Evolutionary conservation across 2,329 filamentous ascomycete species (phyloP), one percentile per base, ranked within the genome.

Genomic region (Biscogniauxia marginata): DNA sequence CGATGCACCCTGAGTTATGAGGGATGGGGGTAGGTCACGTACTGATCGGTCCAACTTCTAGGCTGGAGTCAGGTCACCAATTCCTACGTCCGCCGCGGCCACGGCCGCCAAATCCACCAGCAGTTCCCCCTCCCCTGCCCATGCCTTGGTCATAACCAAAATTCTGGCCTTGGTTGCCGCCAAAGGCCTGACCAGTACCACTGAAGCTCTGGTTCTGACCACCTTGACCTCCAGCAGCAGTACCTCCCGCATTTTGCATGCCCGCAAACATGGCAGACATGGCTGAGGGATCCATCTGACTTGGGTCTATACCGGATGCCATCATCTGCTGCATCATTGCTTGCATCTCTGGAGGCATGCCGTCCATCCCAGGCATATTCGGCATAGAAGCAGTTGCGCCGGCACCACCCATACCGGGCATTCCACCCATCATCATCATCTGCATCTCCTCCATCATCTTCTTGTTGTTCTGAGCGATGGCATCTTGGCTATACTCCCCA

Each of bases 381-480:
- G 70, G 52, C 66, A 72, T 71, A 13, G 69, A 68, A 20, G 55
- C 61, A 21, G 60, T 65, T 18, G 63, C 69, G 19, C 68, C 74
- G 8, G 62, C 68, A 20, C 67, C 66, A 21, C 65, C 63, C 64
- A 74, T 73, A 6, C 74, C 74, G 0, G 73, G 70, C 77, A 82
- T 80, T 2, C 71, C 69, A n/a, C 69, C 75, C 83, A 87, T 87
- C 83, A 87, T 86, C 83, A 87, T 86, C 71, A 73, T 82, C 65
- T 83, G 83, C 75, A 87, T 83, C 44, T 88, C 85, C 60, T 88
- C 84, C 74, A 87, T 84, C 83, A 88, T 90, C 78, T 93, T 96
- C 75, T 96, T 93, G 65, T 84, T 84, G 62, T 82, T 85, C 53
- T 79, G 77, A 19, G 83, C 81, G 52, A 87, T 81, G 46, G 79